Conservation (phyloP, 768 basidiomycete species). For the Scleroderma bovista region DNA sequence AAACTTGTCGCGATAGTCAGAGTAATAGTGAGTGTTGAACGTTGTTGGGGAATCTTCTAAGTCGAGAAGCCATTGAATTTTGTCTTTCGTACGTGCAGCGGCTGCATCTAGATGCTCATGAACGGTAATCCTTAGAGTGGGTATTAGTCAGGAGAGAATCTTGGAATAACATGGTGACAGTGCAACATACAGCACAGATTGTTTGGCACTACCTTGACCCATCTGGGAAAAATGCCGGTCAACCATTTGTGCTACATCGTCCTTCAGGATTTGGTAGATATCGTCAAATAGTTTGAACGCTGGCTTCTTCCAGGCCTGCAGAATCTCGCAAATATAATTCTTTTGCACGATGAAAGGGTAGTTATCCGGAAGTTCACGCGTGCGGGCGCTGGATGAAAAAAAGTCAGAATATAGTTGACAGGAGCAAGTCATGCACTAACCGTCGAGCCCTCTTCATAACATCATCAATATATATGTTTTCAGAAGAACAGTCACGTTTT, state of each 20-base stretch:
- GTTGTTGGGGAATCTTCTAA: conserved; percentile 48
- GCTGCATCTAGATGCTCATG: conserved; percentile 45
- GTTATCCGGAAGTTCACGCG: conserved; percentile 64
- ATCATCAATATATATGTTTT: conserved; percentile 45
- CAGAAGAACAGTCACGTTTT: no score
- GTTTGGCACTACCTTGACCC: conserved; percentile 47
- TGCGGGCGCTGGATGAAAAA: conserved; percentile 49
- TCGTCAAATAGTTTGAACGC: conserved; percentile 39
- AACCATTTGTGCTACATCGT: conserved; percentile 40
- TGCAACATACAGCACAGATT: conserved; percentile 40
- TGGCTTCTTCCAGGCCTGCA: conserved; percentile 45
- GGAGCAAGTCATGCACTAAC: conserved; percentile 31
- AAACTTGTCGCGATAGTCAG: conserved; percentile 47
- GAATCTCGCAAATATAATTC: no score
- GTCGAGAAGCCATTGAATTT: conserved; percentile 43
- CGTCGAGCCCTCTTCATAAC: conserved; percentile 41
- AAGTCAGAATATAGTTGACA: no score
- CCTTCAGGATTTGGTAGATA: conserved; percentile 32
- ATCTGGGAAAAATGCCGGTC: conserved; percentile 44
- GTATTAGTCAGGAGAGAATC: neutral
- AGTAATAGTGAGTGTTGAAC: conserved; percentile 46
- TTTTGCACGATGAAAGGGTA: conserved; percentile 60
- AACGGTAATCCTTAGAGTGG: conserved; percentile 38
- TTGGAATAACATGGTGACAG: no score
- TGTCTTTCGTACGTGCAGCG: conserved; percentile 33